A percentile compares a stretch with the other conserved stretches of the same genome.
Conservation (phyloP, 805 yeast genomes). For the Vanderwaltozyma yarrowii region DNA sequence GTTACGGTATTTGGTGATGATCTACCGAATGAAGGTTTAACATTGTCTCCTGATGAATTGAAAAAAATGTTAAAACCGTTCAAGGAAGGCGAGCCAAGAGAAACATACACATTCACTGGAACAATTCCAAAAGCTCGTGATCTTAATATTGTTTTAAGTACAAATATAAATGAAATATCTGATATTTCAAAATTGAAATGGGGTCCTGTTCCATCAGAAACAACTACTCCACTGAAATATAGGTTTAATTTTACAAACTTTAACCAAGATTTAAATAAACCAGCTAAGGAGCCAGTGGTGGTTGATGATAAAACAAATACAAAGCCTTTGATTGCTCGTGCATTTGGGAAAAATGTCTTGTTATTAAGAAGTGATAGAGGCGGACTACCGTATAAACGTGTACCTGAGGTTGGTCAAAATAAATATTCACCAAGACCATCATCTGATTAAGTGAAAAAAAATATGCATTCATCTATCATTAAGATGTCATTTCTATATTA, state of each 20-base stretch:
- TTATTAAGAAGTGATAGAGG: constrained; percentile 27
- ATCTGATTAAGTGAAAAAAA: not conserved
- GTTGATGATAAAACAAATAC: constrained; percentile 6
- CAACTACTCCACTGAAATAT: constrained; percentile 15
- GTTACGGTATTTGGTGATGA: constrained; percentile 27
- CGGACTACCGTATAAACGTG: constrained; percentile 27
- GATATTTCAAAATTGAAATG: constrained; percentile 23
- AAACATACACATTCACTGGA: constrained; percentile 14
- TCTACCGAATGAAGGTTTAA: constrained; percentile 21
- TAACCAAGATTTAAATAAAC: constrained; percentile 17
- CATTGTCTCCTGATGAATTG: constrained; percentile 21
- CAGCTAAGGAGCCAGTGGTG: constrained; percentile 22
- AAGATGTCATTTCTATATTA: too few species aligned
- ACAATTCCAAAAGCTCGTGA: constrained; percentile 13
- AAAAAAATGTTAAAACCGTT: constrained; percentile 26
- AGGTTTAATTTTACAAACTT: constrained; percentile 21
- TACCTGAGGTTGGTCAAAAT: constrained; percentile 24
- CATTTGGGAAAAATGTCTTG: constrained; percentile 26
- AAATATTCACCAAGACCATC: constrained; percentile 23
- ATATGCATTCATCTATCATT: too few species aligned
- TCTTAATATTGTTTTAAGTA: constrained; percentile 8
- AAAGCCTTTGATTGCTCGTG: constrained; percentile 22
- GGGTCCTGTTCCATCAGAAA: constrained; percentile 22
- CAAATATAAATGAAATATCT: constrained; percentile 9
- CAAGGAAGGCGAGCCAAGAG: constrained; percentile 28